Evolutionary conservation across 2,329 filamentous ascomycete species (phyloP).

Genomic region (Claviceps pazoutovae): DNA sequence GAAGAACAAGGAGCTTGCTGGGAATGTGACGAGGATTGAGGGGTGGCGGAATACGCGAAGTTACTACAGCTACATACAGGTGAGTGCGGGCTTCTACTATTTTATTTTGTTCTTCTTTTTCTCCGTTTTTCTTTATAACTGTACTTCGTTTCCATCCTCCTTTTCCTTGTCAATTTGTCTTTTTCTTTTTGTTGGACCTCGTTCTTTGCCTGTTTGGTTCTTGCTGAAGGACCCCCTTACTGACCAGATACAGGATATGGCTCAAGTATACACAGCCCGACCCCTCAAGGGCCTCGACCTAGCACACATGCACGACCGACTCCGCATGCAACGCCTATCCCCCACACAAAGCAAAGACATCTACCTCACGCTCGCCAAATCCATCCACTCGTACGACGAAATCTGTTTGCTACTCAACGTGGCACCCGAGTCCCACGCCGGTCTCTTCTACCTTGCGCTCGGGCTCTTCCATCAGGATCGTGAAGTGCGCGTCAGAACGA

Average conservation of each 20-base stretch:
- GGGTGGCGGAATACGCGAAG: conserved; percentile 92
- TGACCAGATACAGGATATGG: conserved; percentile 38
- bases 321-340: conserved; percentile 67
- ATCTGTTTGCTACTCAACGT: conserved; percentile 74
- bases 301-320: conserved; percentile 81
- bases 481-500: conserved; percentile 63
- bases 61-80: conserved; percentile 91
- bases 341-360: conserved; percentile 68
- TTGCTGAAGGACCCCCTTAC: not conserved
- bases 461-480: conserved; percentile 82
- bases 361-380: conserved; percentile 65
- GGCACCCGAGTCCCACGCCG: conserved; percentile 72
- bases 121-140: too few species aligned
- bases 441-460: conserved; percentile 79
- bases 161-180: too few species aligned
- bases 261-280: conserved; percentile 47
- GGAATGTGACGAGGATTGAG: conserved; percentile 85
- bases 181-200: not conserved
- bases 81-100: conserved; percentile 17
- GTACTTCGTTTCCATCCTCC: too few species aligned
- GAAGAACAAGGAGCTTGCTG: conserved; percentile 74
- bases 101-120: too few species aligned
- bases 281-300: conserved; percentile 74
- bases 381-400: conserved; percentile 68
- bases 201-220: not conserved